Base-by-base conservation (phyloP, 805 yeast species). In the Starmerella roubikii region DNA sequence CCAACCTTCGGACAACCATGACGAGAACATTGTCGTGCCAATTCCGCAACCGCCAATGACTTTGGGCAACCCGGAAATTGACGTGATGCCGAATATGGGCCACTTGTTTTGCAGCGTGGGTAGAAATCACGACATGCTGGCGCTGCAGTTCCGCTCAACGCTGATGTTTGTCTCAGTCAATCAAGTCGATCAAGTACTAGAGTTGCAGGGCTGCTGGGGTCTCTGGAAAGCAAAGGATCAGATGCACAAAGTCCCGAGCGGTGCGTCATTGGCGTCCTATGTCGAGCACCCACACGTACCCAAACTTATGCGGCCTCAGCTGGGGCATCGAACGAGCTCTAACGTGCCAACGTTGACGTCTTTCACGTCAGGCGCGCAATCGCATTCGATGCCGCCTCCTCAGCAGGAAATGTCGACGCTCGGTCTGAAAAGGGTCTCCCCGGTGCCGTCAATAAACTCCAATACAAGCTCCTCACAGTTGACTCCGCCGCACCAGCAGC, bases 11-110 rank as follows among this genome's bases (percentile, higher is more conserved):
- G 11, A 9, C 19, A n/a, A 26, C 27, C 24, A 7, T 13, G 17
- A 18, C 19, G 44, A 41, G 4, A 37, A 34, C 12, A 16, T 42
- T 21, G 25, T 23, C 30, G 37, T 45, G 17, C 20, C 38, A 15
- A 42, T 42, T 11, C 48, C 48, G 3, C 46, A 34, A 40, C 48
- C 48, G 16, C 47, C 43, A 25, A 45, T 45, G 44, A 31, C 42
- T 3, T 10, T 37, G 17, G 48, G 46, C 5, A 32, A 34, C 29
- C 16, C 32, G 20, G 44, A 39, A 2, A 19, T 25, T 12, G 43
- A 39, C 9, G 16, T 35, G 1, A 24, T 29, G 16, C 48, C 48
- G 4, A 39, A 37, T 13, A 3, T 46, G n/a, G 47, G 49, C 2
- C 45, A 47, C 11, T 33, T 24, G 9, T 46, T 46, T 17, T 44